Conservation (phyloP, 768 basidiomycete species). For the Amanita fuliginea region DNA sequence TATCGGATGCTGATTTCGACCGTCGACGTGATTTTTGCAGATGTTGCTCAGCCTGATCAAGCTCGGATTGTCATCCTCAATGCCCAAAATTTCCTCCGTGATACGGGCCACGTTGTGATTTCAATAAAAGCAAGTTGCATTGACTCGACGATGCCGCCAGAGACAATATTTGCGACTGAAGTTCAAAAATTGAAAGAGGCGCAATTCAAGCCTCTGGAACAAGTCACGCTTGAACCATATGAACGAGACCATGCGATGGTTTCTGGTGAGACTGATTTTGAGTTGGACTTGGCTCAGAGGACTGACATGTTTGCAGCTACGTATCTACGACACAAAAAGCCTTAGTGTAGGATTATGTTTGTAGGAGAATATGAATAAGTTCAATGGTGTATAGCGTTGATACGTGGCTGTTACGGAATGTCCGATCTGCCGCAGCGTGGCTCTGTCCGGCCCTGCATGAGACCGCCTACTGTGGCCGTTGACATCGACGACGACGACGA, state of each 20-base stretch:
- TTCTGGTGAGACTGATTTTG: slow-evolving; percentile 41
- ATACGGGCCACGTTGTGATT: slow-evolving; percentile 84
- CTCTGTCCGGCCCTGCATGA: slow-evolving; percentile 25
- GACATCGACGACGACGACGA: slow-evolving; percentile 29
- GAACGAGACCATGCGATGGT: slow-evolving; percentile 91
- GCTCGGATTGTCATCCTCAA: slow-evolving; percentile 93
- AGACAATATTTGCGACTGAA: slow-evolving; percentile 82
- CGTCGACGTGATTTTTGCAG: slow-evolving; percentile 97
- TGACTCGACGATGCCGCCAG: slow-evolving; percentile 89
- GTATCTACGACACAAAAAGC: slow-evolving; percentile 16
- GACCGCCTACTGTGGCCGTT: slow-evolving; percentile 55
- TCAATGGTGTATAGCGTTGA: background rate
- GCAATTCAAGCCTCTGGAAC: slow-evolving; percentile 90
- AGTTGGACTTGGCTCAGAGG: background rate
- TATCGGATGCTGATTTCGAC: slow-evolving; percentile 95
- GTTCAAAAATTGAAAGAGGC: slow-evolving; percentile 67
- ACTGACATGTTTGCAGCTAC: slow-evolving; percentile 10
- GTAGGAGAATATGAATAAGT: background rate
- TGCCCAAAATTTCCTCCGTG: slow-evolving; percentile 92
- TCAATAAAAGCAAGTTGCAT: slow-evolving; percentile 99
- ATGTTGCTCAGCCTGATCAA: slow-evolving; percentile 98
- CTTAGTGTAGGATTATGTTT: slow-evolving; percentile 5
- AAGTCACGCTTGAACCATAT: slow-evolving; percentile 91
- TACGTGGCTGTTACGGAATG: background rate
- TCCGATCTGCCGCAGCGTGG: background rate